Percentiles rank a stretch among this genome's conserved stretches.
These are phyloP conservation scores for Coprinopsis marcescibilis DNA, from an alignment of 768 basidiomycete species.

Conservation along the genomic window DNA sequence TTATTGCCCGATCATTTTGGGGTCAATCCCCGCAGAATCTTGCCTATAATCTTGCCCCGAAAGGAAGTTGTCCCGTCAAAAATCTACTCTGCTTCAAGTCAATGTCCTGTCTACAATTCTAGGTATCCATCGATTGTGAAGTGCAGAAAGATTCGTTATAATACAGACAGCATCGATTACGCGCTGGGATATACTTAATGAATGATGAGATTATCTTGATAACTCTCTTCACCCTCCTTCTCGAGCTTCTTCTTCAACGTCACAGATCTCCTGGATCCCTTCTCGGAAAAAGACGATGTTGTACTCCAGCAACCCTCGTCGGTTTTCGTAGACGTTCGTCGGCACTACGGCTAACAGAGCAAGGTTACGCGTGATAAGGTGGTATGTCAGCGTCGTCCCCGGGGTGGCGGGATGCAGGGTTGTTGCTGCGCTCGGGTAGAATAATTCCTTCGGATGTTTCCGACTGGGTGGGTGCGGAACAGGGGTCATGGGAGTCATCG, in stretches of 20 bases:
- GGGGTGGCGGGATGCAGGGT: constrained; percentile 52
- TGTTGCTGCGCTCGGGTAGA: constrained; percentile 67
- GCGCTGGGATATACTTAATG: too few relatives aligned
- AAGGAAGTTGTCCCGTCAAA: background rate
- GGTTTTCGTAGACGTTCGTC: constrained; percentile 63
- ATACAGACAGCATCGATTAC: too few relatives aligned
- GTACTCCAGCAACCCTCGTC: constrained; percentile 76
- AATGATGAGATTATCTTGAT: background rate
- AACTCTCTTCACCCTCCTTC: constrained; percentile 23
- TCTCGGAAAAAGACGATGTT: constrained; percentile 83
- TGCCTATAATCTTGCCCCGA: background rate
- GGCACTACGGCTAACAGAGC: constrained; percentile 70
- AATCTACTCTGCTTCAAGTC: background rate
- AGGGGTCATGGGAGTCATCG: constrained; percentile 15
- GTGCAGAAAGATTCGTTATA: too few relatives aligned
- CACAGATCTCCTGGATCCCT: constrained; percentile 78
- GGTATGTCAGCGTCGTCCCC: constrained; percentile 78
- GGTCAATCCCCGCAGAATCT: background rate
- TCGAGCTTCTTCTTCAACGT: constrained; percentile 59
- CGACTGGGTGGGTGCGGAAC: constrained; percentile 10
- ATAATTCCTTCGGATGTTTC: constrained; percentile 37
- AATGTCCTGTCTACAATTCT: too few relatives aligned
- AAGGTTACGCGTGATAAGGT: constrained; percentile 68
- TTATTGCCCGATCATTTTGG: background rate
- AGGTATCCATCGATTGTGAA: too few relatives aligned